These are phyloP conservation scores for Wickerhamomyces bovis DNA, from an alignment of 805 yeast species.

Conservation along the genomic window DNA sequence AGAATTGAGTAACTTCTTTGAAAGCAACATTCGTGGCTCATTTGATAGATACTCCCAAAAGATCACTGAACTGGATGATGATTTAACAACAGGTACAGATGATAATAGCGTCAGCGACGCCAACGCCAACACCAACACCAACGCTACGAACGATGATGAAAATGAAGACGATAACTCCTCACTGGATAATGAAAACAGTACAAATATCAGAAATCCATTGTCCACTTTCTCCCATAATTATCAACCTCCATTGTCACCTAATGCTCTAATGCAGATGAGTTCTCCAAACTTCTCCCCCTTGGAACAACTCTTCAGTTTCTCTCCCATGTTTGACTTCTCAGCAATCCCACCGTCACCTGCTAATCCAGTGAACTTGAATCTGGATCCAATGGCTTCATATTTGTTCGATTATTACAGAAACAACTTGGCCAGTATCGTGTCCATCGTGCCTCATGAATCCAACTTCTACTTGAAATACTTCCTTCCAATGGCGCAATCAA, in stretches of 20 bases:
- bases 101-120: not conserved
- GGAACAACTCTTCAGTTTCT: not conserved
- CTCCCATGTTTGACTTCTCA: not conserved
- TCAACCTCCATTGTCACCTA: not conserved
- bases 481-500: constrained; percentile 44
- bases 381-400: constrained; percentile 38
- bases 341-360: not conserved
- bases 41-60: constrained; percentile 11
- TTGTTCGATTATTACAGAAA: constrained; percentile 47
- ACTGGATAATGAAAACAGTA: constrained; percentile 1
- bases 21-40: constrained; percentile 19
- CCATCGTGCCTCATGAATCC: constrained; percentile 40
- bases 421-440: constrained; percentile 40
- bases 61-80: constrained; percentile 6
- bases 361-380: constrained; percentile 15
- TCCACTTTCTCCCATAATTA: not conserved
- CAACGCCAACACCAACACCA: no score
- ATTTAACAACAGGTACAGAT: not conserved
- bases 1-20: constrained; percentile 22
- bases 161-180: constrained; percentile 1
- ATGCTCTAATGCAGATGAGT: not conserved
- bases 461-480: constrained; percentile 49
- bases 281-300: not conserved
- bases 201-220: not conserved
- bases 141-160: not conserved